Conservation (phyloP, 352 stramenopile genomes). For the Globisporangium ultimum region DNA sequence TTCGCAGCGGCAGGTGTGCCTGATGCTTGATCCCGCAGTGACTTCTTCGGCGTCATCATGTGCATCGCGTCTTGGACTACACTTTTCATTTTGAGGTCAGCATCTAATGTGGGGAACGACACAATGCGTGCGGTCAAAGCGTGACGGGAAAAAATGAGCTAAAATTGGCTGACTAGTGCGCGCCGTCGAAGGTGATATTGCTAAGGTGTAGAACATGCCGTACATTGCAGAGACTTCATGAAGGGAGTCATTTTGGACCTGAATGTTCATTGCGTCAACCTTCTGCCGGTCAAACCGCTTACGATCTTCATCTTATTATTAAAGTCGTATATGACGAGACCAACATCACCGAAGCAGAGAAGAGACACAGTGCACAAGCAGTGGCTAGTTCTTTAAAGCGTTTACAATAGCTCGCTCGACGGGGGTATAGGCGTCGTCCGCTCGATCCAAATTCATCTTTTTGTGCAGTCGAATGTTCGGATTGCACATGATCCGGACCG, state of each 20-base stretch:
- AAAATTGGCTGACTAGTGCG: no score
- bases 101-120: no score
- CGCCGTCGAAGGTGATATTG: no score
- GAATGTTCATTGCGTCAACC: background rate
- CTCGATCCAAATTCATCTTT: constrained; percentile 45
- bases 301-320: background rate
- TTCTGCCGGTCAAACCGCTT: background rate
- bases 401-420: constrained; percentile 43
- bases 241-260: background rate
- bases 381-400: constrained; percentile 12
- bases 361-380: background rate
- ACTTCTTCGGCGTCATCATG: background rate
- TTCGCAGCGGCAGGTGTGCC: background rate
- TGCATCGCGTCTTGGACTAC: background rate
- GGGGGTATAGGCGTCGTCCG: constrained; percentile 28
- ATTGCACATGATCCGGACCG: constrained; percentile 74
- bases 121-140: no score
- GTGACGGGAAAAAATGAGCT: no score
- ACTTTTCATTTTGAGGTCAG: no score
- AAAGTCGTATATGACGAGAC: background rate
- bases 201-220: no score
- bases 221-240: no score
- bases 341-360: background rate
- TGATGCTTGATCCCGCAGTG: background rate
- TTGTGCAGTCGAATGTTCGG: constrained; percentile 47